Evolutionary conservation across 1,284 basidiomycete species (phyloP).

Genomic region (Irpex sp.): DNA sequence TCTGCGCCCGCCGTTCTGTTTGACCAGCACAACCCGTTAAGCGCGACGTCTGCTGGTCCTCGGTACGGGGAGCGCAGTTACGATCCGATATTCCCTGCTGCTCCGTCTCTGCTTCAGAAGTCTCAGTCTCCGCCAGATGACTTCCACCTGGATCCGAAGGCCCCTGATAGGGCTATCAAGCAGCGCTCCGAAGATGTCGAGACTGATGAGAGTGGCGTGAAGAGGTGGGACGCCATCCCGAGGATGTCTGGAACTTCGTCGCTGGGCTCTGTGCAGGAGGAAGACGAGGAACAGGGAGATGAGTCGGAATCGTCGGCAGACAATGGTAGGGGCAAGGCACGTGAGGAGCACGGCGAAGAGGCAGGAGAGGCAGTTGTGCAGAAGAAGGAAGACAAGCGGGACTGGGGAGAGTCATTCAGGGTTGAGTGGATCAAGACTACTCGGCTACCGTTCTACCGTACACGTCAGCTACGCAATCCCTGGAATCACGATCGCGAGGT

Average conservation of each 20-base stretch:
- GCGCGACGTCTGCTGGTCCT: constrained; percentile 16
- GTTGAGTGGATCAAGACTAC: constrained; percentile 83
- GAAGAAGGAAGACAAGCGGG: constrained; percentile 28
- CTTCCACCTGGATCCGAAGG: constrained; percentile 41
- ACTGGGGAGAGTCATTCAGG: constrained; percentile 77
- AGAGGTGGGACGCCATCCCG: constrained; percentile 15
- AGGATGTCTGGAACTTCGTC: constrained; percentile 1
- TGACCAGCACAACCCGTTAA: constrained; percentile 32
- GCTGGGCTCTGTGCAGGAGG: constrained; percentile 21
- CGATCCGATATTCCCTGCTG: constrained; percentile 17
- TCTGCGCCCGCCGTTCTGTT: constrained; percentile 53
- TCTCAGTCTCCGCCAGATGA: constrained; percentile 14
- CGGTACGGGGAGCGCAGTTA: constrained; percentile 30
- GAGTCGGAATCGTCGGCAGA: neutral
- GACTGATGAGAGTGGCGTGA: constrained; percentile 10
- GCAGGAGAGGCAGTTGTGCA: neutral
- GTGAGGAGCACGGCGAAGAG: neutral
- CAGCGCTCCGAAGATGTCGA: constrained; percentile 12
- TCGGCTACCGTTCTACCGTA: constrained; percentile 74
- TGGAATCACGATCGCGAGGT: constrained; percentile 93
- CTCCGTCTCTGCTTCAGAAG: neutral
- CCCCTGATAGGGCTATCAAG: constrained; percentile 39
- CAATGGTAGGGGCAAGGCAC: neutral
- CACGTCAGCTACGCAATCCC: constrained; percentile 81
- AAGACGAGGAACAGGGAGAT: constrained; percentile 17